Evolutionary conservation across 805 yeast genomes (phyloP).

Genomic region (Saccharomycopsis sp.): DNA sequence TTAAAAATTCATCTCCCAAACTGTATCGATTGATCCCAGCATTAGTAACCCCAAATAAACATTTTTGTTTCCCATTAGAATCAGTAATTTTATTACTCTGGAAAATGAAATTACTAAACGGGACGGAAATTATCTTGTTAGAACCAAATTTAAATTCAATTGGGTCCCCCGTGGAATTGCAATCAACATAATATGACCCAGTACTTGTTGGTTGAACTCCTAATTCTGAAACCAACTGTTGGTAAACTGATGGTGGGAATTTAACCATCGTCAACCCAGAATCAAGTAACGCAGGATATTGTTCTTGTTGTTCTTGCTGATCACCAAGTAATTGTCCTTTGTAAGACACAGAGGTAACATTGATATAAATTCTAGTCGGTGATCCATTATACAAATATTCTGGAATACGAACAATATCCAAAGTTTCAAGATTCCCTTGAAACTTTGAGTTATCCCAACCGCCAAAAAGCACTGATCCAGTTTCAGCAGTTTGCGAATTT

Average conservation of each 20-base stretch:
- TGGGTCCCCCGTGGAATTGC: slow-evolving; percentile 32
- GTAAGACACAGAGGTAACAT: not conserved
- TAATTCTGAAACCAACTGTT: slow-evolving; percentile 2
- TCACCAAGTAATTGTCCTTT: not conserved
- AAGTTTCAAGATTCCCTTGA: not conserved
- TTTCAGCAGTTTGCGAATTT: not conserved
- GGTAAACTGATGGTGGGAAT: not conserved
- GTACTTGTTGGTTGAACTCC: slow-evolving; percentile 26
- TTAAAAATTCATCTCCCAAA: slow-evolving; percentile 48
- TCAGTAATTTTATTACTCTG: not conserved
- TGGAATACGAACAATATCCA: slow-evolving; percentile 1
- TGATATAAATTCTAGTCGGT: slow-evolving; percentile 1
- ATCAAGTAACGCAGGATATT: slow-evolving; percentile 9
- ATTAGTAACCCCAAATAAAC: slow-evolving; percentile 38
- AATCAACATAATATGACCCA: slow-evolving; percentile 42
- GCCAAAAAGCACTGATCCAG: slow-evolving; percentile 7
- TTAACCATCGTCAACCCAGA: slow-evolving; percentile 6
- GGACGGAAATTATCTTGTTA: slow-evolving; percentile 39
- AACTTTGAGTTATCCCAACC: slow-evolving; percentile 9
- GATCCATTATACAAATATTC: not conserved
- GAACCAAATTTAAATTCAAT: slow-evolving; percentile 53
- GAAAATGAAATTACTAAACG: slow-evolving; percentile 29
- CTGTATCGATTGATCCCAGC: slow-evolving; percentile 32
- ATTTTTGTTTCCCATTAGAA: slow-evolving; percentile 29
- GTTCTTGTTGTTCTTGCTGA: not conserved